A percentile compares a stretch with the other conserved stretches of the same genome.
phyloP scores from a whole-genome alignment of 257 asterid genomes.

The Solanum chmielewskii region DNA sequence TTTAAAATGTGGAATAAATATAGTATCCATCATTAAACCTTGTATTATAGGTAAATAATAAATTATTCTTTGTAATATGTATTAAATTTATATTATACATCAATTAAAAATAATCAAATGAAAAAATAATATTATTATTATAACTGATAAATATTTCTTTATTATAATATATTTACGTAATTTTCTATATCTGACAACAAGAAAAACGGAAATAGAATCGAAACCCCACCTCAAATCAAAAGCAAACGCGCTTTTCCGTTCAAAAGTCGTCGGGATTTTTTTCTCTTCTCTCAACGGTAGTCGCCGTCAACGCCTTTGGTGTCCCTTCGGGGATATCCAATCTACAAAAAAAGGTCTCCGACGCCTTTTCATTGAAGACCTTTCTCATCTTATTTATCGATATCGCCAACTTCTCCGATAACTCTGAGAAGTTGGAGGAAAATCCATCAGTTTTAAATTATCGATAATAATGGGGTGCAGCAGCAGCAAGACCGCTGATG shows the following conservation, averaged over 20 bases:
- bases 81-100: too few relatives aligned
- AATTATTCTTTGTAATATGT: too few relatives aligned
- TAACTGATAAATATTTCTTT: too few relatives aligned
- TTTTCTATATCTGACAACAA: neutral
- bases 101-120: too few relatives aligned
- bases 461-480: slow-evolving; percentile 69
- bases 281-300: neutral
- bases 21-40: too few relatives aligned
- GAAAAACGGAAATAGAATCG: neutral
- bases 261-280: neutral
- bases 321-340: neutral
- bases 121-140: too few relatives aligned
- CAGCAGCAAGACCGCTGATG: slow-evolving; percentile 60
- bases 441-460: neutral
- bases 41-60: too few relatives aligned
- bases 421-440: neutral
- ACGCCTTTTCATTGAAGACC: neutral
- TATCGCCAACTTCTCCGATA: too few relatives aligned
- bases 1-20: rapidly evolving
- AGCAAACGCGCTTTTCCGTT: neutral
- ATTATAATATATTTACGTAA: too few relatives aligned
- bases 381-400: neutral
- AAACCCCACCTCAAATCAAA: neutral
- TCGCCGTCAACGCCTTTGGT: neutral
- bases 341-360: neutral